phyloP scores from a whole-genome alignment of 1,139 yeast genomes.

The Saccharomyces hybrid region DNA sequence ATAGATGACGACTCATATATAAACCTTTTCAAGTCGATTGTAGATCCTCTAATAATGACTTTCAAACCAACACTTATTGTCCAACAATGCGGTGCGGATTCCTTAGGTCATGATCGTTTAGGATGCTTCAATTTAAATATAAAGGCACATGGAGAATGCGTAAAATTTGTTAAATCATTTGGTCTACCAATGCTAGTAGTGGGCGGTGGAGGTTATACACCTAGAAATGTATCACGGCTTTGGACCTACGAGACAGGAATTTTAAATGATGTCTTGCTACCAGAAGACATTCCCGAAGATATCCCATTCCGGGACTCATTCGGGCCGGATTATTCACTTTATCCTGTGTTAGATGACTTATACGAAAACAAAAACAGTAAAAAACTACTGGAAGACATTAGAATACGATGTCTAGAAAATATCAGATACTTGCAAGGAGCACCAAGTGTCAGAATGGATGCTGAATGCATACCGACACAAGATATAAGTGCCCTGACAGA shows the following conservation, averaged over 20 bases:
- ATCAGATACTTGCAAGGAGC: constrained; percentile 79
- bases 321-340: constrained; percentile 86
- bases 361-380: constrained; percentile 82
- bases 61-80: constrained; percentile 89
- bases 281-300: constrained; percentile 65
- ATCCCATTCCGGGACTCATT: constrained; percentile 83
- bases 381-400: constrained; percentile 74
- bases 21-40: constrained; percentile 66
- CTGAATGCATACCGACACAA: constrained; percentile 71
- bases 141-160: constrained; percentile 92
- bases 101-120: constrained; percentile 83
- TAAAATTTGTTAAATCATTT: constrained; percentile 73
- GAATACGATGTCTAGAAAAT: constrained; percentile 72
- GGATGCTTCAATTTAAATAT: constrained; percentile 92
- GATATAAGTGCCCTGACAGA: constrained; percentile 50
- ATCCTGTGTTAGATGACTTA: constrained; percentile 83
- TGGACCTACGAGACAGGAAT: constrained; percentile 96
- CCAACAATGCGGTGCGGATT: constrained; percentile 96
- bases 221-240: constrained; percentile 84
- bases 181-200: constrained; percentile 83
- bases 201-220: constrained; percentile 98
- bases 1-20: constrained; percentile 89
- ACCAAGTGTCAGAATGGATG: constrained; percentile 90
- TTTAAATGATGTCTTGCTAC: constrained; percentile 68
- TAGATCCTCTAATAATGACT: constrained; percentile 78